Percentiles rank a stretch among this genome's conserved stretches.
phyloP scores from a whole-genome alignment of 805 yeast genomes.

The Starmerella asiatica region DNA sequence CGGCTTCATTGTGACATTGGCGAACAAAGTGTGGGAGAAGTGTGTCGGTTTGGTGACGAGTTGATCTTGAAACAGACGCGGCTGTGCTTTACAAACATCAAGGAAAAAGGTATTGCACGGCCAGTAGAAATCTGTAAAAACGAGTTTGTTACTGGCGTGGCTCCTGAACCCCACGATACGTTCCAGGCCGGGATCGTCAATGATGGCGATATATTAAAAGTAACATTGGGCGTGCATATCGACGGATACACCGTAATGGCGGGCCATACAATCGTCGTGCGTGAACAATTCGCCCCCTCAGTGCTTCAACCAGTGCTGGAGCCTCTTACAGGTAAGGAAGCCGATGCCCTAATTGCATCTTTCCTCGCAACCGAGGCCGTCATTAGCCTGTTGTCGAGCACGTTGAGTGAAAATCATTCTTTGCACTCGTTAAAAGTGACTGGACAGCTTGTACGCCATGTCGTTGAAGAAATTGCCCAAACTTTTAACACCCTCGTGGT shows the following conservation, averaged over 20 bases:
- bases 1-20: slow-evolving; percentile 68
- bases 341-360: slow-evolving; percentile 82
- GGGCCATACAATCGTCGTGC: slow-evolving; percentile 72
- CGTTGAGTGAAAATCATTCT: slow-evolving; percentile 46
- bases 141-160: slow-evolving; percentile 61
- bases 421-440: slow-evolving; percentile 25
- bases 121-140: slow-evolving; percentile 86
- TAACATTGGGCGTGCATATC: slow-evolving; percentile 77
- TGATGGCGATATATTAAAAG: slow-evolving; percentile 76
- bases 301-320: slow-evolving; percentile 31
- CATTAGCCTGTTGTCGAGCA: slow-evolving; percentile 57
- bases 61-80: slow-evolving; percentile 48
- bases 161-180: slow-evolving; percentile 50
- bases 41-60: slow-evolving; percentile 73
- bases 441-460: slow-evolving; percentile 54
- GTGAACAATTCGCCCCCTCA: slow-evolving; percentile 29
- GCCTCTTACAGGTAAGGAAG: slow-evolving; percentile 70
- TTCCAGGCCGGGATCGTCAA: slow-evolving; percentile 35
- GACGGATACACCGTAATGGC: slow-evolving; percentile 88
- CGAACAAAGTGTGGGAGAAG: slow-evolving; percentile 36
- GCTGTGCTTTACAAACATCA: slow-evolving; percentile 37
- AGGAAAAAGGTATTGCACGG: slow-evolving; percentile 80
- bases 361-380: slow-evolving; percentile 82
- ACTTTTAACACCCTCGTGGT: slow-evolving; percentile 71
- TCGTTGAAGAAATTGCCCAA: slow-evolving; percentile 80